These are phyloP conservation scores for Scutellaria minor DNA, from an alignment of 257 asterid species.

Conservation along the genomic window DNA sequence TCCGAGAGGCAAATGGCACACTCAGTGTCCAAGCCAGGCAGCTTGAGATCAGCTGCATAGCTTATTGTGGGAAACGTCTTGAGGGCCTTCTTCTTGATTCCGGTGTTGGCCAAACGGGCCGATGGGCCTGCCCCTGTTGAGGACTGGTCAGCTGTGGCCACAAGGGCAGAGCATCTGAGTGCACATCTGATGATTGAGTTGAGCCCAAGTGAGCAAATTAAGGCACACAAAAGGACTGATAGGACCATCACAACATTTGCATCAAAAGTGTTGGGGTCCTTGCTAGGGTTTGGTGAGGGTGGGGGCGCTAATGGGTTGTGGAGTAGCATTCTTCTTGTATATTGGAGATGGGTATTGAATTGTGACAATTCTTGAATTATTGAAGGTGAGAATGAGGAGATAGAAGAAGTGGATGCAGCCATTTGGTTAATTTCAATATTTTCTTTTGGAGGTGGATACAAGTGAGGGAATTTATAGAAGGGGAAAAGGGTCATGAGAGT, in stretches of 20 bases:
- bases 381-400: conserved; percentile 20
- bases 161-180: conserved; percentile 49
- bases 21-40: conserved; percentile 50
- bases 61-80: conserved; percentile 48
- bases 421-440: conserved; percentile 23
- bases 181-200: conserved; percentile 65
- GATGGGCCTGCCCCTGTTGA: background rate
- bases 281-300: conserved; percentile 31
- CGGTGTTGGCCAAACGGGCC: conserved; percentile 48
- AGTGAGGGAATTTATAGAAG: conserved; percentile 42
- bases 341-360: conserved; percentile 5
- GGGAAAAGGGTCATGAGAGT: background rate
- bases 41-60: conserved; percentile 42
- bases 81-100: conserved; percentile 59
- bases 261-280: conserved; percentile 45
- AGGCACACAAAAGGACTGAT: conserved; percentile 62
- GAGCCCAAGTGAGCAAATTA: conserved; percentile 63
- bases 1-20: conserved; percentile 63
- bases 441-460: conserved; percentile 35
- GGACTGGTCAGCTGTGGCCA: conserved; percentile 18
- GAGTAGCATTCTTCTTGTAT: conserved; percentile 50
- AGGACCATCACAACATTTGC: conserved; percentile 63
- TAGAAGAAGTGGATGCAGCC: conserved; percentile 28
- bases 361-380: conserved; percentile 31
- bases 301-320: conserved; percentile 43